These are phyloP conservation scores for Malassezia japonica DNA, from an alignment of 1,284 basidiomycete species.

Conservation along the genomic window DNA sequence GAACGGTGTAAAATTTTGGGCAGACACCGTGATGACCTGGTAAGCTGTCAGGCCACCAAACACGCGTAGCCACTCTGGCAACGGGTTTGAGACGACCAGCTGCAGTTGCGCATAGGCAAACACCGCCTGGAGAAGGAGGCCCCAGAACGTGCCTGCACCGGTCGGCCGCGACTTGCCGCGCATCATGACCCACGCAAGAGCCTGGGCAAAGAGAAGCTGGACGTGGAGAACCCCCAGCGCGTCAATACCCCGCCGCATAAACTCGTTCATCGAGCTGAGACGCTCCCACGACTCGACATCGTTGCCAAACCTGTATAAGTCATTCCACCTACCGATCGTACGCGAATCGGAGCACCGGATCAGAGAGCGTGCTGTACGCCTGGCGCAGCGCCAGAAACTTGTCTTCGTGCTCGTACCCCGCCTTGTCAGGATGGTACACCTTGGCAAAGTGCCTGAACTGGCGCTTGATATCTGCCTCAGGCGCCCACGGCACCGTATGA, in stretches of 20 bases:
- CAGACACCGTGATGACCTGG: neutral
- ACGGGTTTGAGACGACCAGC: neutral
- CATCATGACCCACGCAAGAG: neutral
- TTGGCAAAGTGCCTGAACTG: conserved; percentile 7
- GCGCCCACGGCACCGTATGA: neutral
- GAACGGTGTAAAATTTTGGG: neutral
- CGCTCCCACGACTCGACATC: neutral
- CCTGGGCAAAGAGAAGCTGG: conserved; percentile 1
- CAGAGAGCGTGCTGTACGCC: conserved; percentile 2
- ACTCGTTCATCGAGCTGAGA: conserved; percentile 5
- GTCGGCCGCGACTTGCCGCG: neutral
- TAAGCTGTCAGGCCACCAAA: neutral
- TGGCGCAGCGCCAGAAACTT: conserved; percentile 7
- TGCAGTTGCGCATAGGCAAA: neutral
- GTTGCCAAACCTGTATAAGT: conserved; percentile 4
- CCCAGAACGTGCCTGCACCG: conserved; percentile 6
- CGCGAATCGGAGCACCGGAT: neutral
- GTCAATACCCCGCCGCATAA: conserved; percentile 1
- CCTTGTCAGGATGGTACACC: conserved; percentile 16
- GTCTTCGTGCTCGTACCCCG: neutral
- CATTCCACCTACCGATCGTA: conserved; percentile 6
- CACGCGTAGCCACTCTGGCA: neutral
- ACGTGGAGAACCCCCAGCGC: neutral
- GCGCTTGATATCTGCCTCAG: conserved; percentile 4
- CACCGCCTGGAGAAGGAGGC: neutral